Evolutionary conservation across 306 rosid species (phyloP), one percentile per base, ranked within the genome.

Genomic region (Macrotyloma uniflorum): DNA sequence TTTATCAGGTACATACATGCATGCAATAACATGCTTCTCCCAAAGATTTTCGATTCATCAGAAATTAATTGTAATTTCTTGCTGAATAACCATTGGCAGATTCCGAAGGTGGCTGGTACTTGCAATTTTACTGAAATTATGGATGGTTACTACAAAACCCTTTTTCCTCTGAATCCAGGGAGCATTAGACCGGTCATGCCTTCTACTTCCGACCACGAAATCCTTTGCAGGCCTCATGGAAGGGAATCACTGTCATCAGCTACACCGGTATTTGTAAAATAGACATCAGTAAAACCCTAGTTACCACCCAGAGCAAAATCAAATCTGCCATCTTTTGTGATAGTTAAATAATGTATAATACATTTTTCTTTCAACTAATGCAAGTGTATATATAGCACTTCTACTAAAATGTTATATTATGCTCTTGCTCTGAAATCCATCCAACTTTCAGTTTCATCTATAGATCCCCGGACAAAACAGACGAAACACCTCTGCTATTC

Each of bases 161-260:
- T 91, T 3, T 95, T 92, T 22, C 98, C 97, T 28, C 91, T 95
- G 10, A 95, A 92, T 84, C 97, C 97, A 5, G 97, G 98, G 58
- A 47, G 84, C 84, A 95, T 95, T 78, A 86, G 84, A 75, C 98
- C 97, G 2, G 55, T 79, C 30, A 82, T 87, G 75, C 98, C 98
- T 20, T 69, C 78, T 1, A 83, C 86, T 65, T 88, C 81, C 8
- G 88, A 85, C 43, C 89, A 86, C 67, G 68, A 85, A 79, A 72
- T 28, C 50, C 96, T 91, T 26, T 65, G 72, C 47, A 85, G 20
- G 32, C 89, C 92, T 55, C 96, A 90, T 67, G 81, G 87, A 66
- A 91, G 98, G 67, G 89, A 83, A 26, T 83, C 89, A 5, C 33
- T 84, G 33, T 86, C 90, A 6, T 16, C 80, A 8, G 12, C 65